Percentiles rank a stretch among this genome's conserved stretches.
Conservation (phyloP, 345 rosid genomes). For the thale cress (Arabidopsis thaliana) region DNA sequence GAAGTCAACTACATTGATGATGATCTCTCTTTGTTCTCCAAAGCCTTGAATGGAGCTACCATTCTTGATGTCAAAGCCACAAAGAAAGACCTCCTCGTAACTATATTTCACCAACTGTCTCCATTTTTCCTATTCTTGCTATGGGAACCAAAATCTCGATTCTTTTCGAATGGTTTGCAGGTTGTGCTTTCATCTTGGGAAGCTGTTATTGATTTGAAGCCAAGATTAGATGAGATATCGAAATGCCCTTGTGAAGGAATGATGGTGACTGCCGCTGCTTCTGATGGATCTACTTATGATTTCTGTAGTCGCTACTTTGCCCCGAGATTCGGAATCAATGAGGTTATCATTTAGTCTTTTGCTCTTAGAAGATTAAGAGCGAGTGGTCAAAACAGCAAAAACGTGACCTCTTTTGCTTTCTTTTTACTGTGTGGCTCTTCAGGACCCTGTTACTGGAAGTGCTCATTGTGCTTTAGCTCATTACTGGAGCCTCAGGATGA, state of each 20-base stretch:
- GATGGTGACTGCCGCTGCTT: slow-evolving; percentile 64
- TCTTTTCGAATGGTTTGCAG: slow-evolving; percentile 11
- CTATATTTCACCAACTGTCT: not conserved
- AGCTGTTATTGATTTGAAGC: slow-evolving; percentile 59
- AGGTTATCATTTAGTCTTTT: slow-evolving; percentile 23
- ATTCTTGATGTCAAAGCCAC: slow-evolving; percentile 60
- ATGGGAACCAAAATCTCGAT: not conserved
- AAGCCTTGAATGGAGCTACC: slow-evolving; percentile 59
- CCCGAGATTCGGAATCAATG: slow-evolving; percentile 45
- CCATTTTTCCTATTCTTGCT: not conserved
- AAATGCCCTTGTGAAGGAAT: slow-evolving; percentile 66
- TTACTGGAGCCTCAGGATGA: slow-evolving; percentile 71
- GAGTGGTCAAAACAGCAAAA: not conserved
- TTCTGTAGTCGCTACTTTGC: slow-evolving; percentile 46
- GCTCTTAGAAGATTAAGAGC: not conserved
- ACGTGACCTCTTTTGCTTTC: not conserved
- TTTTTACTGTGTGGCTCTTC: not conserved
- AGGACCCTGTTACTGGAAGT: slow-evolving; percentile 88
- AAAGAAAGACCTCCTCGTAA: slow-evolving; percentile 59
- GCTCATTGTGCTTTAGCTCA: slow-evolving; percentile 80
- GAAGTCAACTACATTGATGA: slow-evolving; percentile 47
- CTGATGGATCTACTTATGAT: slow-evolving; percentile 47
- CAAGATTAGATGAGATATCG: slow-evolving; percentile 55
- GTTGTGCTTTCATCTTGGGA: slow-evolving; percentile 68
- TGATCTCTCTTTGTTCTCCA: slow-evolving; percentile 46